These are phyloP conservation scores for Aspergillus awamori DNA, from an alignment of 2,329 filamentous ascomycete genomes.

Conservation along the genomic window DNA sequence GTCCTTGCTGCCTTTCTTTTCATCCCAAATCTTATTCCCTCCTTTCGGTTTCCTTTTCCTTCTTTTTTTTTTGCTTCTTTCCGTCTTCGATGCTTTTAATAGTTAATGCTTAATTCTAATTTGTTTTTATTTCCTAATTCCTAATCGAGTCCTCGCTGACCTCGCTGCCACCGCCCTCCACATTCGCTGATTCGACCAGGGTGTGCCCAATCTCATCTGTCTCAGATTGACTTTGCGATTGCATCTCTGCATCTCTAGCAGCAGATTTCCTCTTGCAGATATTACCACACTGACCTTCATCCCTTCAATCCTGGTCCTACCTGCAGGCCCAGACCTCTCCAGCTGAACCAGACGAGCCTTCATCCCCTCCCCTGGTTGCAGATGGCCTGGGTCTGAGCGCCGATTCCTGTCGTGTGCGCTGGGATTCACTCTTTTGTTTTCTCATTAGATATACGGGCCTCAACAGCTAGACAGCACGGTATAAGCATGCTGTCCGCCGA, in stretches of 20 bases:
- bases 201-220: neutral
- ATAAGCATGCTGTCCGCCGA: slow-evolving; percentile 19
- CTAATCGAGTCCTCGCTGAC: neutral
- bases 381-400: slow-evolving; percentile 16
- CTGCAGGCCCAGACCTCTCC: slow-evolving; percentile 3
- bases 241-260: slow-evolving; percentile 6
- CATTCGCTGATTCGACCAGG: neutral
- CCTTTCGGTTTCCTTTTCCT: neutral
- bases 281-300: slow-evolving; percentile 10
- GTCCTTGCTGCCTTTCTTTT: neutral
- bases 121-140: neutral
- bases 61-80: neutral
- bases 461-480: slow-evolving; percentile 3
- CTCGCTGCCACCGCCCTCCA: neutral
- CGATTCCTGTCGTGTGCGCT: slow-evolving; percentile 3
- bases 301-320: slow-evolving; percentile 11
- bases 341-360: slow-evolving; percentile 4
- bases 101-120: slow-evolving; percentile 9
- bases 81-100: neutral
- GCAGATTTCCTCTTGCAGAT: neutral
- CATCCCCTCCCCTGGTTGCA: slow-evolving; percentile 1
- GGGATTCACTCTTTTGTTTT: neutral
- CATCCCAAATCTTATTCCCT: neutral
- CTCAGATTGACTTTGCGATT: slow-evolving; percentile 14
- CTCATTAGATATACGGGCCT: neutral